These are phyloP conservation scores for Fusarium pseudonygamai DNA, from an alignment of 2,329 filamentous ascomycete species.

Conservation along the genomic window DNA sequence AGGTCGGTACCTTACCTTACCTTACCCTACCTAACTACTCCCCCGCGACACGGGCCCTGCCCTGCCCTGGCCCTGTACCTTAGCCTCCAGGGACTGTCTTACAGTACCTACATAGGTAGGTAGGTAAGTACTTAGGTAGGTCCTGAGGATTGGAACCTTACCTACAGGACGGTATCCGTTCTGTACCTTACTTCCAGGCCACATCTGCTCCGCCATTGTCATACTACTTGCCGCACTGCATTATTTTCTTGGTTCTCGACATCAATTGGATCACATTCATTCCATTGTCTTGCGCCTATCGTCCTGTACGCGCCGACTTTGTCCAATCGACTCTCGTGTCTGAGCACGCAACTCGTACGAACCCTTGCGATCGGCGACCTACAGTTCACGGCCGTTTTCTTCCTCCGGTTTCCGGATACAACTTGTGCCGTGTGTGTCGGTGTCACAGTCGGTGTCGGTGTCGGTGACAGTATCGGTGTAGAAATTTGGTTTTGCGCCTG, in stretches of 20 bases:
- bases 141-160: neutral
- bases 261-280: constrained; percentile 22
- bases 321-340: constrained; percentile 13
- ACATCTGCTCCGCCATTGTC: neutral
- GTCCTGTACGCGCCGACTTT: constrained; percentile 7
- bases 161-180: constrained; percentile 12
- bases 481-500: constrained; percentile 19
- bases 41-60: constrained; percentile 14
- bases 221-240: constrained; percentile 7
- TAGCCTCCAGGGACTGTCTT: neutral
- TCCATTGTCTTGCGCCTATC: constrained; percentile 2
- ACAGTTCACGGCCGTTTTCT: constrained; percentile 21
- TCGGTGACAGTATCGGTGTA: constrained; percentile 9
- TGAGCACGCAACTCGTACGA: constrained; percentile 19
- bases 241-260: neutral
- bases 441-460: constrained; percentile 27
- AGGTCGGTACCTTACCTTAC: neutral
- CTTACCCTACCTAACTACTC: neutral
- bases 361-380: constrained; percentile 28
- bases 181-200: constrained; percentile 2
- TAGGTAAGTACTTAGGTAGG: neutral
- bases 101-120: neutral
- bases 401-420: constrained; percentile 14
- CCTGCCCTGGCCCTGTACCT: constrained; percentile 20
- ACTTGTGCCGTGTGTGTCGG: constrained; percentile 15